Percentiles rank a stretch among this genome's conserved stretches.
phyloP scores from a whole-genome alignment of 306 rosid genomes.

The Rosa multiflora region DNA sequence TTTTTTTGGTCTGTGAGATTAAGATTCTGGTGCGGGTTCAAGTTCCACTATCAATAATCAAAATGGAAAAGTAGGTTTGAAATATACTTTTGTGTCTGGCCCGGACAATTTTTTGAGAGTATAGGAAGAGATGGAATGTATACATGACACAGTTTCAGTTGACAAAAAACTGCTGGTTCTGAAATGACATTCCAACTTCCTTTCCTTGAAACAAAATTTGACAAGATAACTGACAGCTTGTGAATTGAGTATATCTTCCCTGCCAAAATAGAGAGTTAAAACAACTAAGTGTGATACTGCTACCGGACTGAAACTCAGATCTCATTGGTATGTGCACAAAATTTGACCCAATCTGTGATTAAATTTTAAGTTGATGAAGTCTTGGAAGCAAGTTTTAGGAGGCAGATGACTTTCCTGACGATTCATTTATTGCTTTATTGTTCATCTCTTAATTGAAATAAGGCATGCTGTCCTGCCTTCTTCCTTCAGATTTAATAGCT shows the following conservation, averaged over 20 bases:
- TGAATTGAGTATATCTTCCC: background rate
- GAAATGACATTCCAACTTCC: background rate
- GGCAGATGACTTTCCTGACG: background rate
- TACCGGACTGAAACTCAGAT: background rate
- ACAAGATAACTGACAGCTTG: background rate
- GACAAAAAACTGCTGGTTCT: background rate
- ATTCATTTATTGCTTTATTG: background rate
- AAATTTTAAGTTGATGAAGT: background rate
- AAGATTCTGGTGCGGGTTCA: constrained; percentile 1
- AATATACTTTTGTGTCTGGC: background rate
- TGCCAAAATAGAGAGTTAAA: background rate
- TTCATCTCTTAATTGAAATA: background rate
- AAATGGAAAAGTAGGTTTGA: background rate
- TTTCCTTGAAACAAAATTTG: background rate
- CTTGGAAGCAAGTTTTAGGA: background rate
- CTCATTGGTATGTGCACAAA: background rate
- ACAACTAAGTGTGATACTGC: background rate
- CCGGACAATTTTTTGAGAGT: background rate
- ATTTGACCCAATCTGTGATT: background rate
- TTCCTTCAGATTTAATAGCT: background rate
- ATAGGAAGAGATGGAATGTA: background rate
- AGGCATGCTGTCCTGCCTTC: background rate
- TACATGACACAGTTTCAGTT: background rate
- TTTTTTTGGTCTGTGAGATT: constrained; percentile 10
- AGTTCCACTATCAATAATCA: background rate